Percentiles rank a stretch among this genome's conserved stretches.
phyloP scores from a whole-genome alignment of 495 filamentous ascomycete species.

The Aspergillus avenaceus region DNA sequence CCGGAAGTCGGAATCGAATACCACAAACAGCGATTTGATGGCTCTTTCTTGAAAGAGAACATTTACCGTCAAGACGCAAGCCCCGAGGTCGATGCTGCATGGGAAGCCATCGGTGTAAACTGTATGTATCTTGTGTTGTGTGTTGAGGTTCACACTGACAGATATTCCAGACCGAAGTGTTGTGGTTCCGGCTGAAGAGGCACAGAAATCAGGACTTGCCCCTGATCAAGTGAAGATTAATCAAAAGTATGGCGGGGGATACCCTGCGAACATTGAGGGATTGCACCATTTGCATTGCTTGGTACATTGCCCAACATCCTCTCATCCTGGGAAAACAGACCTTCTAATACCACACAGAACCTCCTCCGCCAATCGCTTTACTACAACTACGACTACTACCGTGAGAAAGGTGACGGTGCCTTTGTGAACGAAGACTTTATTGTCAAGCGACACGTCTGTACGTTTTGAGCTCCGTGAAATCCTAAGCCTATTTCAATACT shows the following conservation, averaged over 20 bases:
- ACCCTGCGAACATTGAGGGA: slow-evolving; percentile 51
- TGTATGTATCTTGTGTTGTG: too few species aligned
- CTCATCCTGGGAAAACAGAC: not conserved
- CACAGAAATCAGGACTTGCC: slow-evolving; percentile 35
- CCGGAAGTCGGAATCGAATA: slow-evolving; percentile 24
- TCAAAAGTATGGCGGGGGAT: slow-evolving; percentile 50
- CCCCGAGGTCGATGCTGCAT: slow-evolving; percentile 55
- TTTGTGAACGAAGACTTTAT: slow-evolving; percentile 49
- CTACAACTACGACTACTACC: slow-evolving; percentile 57
- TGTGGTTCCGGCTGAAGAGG: slow-evolving; percentile 33
- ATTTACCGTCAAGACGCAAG: slow-evolving; percentile 46
- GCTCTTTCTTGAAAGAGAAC: slow-evolving; percentile 49
- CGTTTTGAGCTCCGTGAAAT: too few species aligned
- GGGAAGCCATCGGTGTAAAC: slow-evolving; percentile 50
- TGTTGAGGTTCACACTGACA: not conserved
- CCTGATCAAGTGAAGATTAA: slow-evolving; percentile 47
- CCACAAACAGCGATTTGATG: slow-evolving; percentile 38
- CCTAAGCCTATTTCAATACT: not conserved
- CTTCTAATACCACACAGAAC: slow-evolving; percentile 28
- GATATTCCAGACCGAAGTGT: slow-evolving; percentile 32
- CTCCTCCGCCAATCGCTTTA: slow-evolving; percentile 51
- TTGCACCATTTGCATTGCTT: slow-evolving; percentile 57
- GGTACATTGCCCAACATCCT: slow-evolving; percentile 21
- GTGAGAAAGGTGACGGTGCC: slow-evolving; percentile 35
- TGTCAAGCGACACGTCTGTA: slow-evolving; percentile 45